These are phyloP conservation scores for Paxillus involutus DNA, from an alignment of 768 basidiomycete species.

Conservation along the genomic window DNA sequence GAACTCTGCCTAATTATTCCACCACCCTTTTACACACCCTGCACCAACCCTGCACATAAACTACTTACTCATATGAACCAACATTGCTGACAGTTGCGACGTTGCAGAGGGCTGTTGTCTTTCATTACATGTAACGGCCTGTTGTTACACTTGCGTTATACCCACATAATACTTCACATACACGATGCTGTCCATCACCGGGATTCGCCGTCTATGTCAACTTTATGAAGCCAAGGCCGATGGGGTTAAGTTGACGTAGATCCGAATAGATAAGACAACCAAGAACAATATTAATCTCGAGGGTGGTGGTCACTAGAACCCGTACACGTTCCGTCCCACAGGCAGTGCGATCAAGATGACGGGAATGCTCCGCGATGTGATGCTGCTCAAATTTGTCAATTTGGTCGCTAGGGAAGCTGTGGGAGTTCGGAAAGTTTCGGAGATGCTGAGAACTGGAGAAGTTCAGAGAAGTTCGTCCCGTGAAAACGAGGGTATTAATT, in stretches of 20 bases:
- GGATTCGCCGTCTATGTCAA: too few relatives aligned
- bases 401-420: not conserved
- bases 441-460: too few relatives aligned
- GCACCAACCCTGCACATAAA: not conserved
- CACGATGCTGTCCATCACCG: too few relatives aligned
- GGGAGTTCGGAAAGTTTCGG: not conserved
- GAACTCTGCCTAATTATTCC: constrained; percentile 17
- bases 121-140: not conserved
- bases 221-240: not conserved
- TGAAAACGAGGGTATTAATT: too few relatives aligned
- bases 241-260: not conserved
- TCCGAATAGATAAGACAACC: too few relatives aligned
- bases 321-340: not conserved
- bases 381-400: not conserved
- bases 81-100: not conserved
- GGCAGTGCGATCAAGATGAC: not conserved
- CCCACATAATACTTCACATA: not conserved
- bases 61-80: not conserved
- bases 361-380: not conserved
- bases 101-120: too few relatives aligned
- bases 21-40: constrained; percentile 4
- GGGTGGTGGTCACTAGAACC: not conserved
- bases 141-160: not conserved
- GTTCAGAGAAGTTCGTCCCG: too few relatives aligned
- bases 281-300: not conserved